Conservation (phyloP, 2,329 filamentous ascomycete species). For the Apiospora rasikravindrae region DNA sequence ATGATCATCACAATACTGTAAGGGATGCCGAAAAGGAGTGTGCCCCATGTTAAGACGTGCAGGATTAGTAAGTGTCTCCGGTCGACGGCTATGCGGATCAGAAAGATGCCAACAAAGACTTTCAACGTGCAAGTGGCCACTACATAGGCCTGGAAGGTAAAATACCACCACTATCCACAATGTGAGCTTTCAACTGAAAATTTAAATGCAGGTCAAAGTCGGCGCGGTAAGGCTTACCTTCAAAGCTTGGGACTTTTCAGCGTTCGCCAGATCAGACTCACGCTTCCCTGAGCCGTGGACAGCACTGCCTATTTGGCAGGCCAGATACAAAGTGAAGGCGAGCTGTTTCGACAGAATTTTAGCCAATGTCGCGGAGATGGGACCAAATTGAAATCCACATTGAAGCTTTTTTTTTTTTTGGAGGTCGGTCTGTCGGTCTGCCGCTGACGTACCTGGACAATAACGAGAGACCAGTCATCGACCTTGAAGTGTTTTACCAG, state of each 20-base stretch:
- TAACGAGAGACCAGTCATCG: background rate
- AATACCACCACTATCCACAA: slow-evolving; percentile 19
- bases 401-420: background rate
- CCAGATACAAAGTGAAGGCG: background rate
- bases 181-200: background rate
- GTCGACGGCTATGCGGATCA: slow-evolving; percentile 19
- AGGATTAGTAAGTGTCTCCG: slow-evolving; percentile 13
- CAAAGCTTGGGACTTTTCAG: slow-evolving; percentile 10
- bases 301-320: background rate
- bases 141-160: slow-evolving; percentile 18
- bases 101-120: slow-evolving; percentile 19
- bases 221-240: background rate
- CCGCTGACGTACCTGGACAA: background rate
- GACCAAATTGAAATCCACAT: too few species aligned
- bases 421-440: background rate
- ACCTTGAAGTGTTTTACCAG: slow-evolving; percentile 1
- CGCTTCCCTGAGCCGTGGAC: slow-evolving; percentile 18
- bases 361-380: background rate
- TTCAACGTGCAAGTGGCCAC: slow-evolving; percentile 20
- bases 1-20: slow-evolving; percentile 19
- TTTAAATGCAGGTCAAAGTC: too few species aligned
- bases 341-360: background rate
- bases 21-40: background rate
- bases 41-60: slow-evolving; percentile 14
- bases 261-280: background rate